Conservation (phyloP, 2,329 filamentous ascomycete species). For the Mariannaea sp. region DNA sequence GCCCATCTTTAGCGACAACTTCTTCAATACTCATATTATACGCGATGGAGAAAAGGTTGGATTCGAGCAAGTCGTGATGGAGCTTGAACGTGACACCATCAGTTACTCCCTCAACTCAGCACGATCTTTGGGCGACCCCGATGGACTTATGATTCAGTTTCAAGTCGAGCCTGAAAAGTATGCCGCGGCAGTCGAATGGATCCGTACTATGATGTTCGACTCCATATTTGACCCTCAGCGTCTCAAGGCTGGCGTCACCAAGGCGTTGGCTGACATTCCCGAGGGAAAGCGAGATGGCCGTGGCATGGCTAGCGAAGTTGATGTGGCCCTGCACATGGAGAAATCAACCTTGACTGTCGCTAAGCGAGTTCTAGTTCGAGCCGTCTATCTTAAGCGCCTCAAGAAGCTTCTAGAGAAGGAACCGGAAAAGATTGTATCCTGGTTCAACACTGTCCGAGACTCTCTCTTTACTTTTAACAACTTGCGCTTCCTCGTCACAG, state of each 20-base stretch:
- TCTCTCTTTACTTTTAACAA: slow-evolving; percentile 84
- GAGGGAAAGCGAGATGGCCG: slow-evolving; percentile 88
- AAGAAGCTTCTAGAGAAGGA: slow-evolving; percentile 79
- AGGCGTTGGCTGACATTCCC: slow-evolving; percentile 88
- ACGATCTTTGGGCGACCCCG: slow-evolving; percentile 72
- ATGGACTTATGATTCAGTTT: slow-evolving; percentile 81
- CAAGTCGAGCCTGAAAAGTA: slow-evolving; percentile 91
- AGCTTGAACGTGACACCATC: slow-evolving; percentile 89
- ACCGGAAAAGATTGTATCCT: slow-evolving; percentile 73
- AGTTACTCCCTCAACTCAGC: slow-evolving; percentile 76
- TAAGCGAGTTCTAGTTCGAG: slow-evolving; percentile 81
- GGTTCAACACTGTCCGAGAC: slow-evolving; percentile 76
- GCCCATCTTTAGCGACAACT: slow-evolving; percentile 84
- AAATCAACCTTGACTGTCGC: slow-evolving; percentile 77
- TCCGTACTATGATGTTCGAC: slow-evolving; percentile 84
- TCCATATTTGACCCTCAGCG: slow-evolving; percentile 79
- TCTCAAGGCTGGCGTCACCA: slow-evolving; percentile 69
- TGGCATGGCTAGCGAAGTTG: slow-evolving; percentile 65
- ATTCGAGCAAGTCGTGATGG: slow-evolving; percentile 91
- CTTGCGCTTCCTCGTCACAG: slow-evolving; percentile 82
- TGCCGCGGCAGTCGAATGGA: slow-evolving; percentile 77
- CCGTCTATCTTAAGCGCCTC: slow-evolving; percentile 83
- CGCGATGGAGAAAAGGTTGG: slow-evolving; percentile 76
- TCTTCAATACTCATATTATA: slow-evolving; percentile 89
- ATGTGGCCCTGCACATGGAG: slow-evolving; percentile 81